Evolutionary conservation across 1,284 basidiomycete genomes (phyloP).

Genomic region (Amylostereum areolatum): DNA sequence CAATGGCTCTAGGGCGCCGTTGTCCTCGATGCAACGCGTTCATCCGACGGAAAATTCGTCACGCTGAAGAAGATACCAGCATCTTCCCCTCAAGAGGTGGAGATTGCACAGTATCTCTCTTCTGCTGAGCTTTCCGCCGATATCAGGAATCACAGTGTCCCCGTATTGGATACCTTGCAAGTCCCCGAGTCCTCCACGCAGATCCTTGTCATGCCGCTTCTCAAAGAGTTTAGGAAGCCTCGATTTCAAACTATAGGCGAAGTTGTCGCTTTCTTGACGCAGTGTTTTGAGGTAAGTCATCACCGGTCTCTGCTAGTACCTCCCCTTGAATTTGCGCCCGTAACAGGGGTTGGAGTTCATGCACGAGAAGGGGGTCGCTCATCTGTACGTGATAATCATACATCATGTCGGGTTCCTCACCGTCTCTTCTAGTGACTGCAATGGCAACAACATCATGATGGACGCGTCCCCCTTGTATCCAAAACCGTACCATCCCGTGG

Average conservation of each 20-base stretch:
- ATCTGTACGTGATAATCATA: constrained; percentile 22
- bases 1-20: too few species aligned
- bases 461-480: constrained; percentile 23
- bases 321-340: neutral
- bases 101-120: neutral
- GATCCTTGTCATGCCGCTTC: constrained; percentile 20
- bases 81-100: neutral
- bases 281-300: constrained; percentile 28
- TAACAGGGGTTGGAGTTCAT: constrained; percentile 32
- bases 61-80: too few species aligned
- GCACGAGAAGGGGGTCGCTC: constrained; percentile 31
- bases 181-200: constrained; percentile 10
- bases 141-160: constrained; percentile 29
- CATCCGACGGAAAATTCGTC: neutral
- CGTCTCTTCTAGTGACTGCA: constrained; percentile 36
- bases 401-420: too few species aligned
- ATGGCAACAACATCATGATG: constrained; percentile 29
- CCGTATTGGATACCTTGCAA: constrained; percentile 16
- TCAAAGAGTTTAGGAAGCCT: constrained; percentile 15
- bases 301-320: neutral
- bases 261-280: constrained; percentile 19
- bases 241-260: constrained; percentile 18
- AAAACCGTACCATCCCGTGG: constrained; percentile 18
- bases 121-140: constrained; percentile 14
- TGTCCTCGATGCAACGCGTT: neutral